Evolutionary conservation across 129 eudicot genomes (phyloP).

Genomic region (Cynara cardunculus): DNA sequence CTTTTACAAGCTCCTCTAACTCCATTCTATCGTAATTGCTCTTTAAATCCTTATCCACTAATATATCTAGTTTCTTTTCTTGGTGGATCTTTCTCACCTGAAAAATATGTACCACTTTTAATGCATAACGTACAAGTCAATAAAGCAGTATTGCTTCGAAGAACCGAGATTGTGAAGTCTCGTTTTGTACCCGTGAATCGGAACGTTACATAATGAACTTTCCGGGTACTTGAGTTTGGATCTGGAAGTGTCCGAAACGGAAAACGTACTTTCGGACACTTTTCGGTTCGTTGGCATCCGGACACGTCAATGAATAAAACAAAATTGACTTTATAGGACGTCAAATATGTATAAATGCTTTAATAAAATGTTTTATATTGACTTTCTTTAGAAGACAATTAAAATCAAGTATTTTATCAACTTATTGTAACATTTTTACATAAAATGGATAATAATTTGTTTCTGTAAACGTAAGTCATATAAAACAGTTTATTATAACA

Average conservation of each 20-base stretch:
- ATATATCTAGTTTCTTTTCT: constrained; percentile 70
- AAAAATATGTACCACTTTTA: not conserved
- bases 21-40: constrained; percentile 56
- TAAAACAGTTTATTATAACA: not conserved
- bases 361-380: not conserved
- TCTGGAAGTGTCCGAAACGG: not conserved
- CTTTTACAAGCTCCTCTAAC: constrained; percentile 78
- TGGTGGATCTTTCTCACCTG: constrained; percentile 76
- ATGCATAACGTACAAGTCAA: not conserved
- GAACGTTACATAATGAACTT: not conserved
- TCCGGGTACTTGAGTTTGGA: not conserved
- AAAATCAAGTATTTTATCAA: no score
- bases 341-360: not conserved
- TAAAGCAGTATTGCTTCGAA: not conserved
- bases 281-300: not conserved
- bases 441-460: no score
- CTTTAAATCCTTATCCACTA: constrained; percentile 69
- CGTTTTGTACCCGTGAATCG: not conserved
- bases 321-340: not conserved
- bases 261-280: not conserved
- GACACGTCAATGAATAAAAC: not conserved
- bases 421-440: not conserved
- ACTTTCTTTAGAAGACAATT: not conserved
- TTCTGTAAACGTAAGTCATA: not conserved
- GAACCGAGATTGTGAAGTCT: not conserved